Base-by-base conservation (phyloP, 192 early-diverging fungal genomes). In the Backusella tuberculispora region DNA sequence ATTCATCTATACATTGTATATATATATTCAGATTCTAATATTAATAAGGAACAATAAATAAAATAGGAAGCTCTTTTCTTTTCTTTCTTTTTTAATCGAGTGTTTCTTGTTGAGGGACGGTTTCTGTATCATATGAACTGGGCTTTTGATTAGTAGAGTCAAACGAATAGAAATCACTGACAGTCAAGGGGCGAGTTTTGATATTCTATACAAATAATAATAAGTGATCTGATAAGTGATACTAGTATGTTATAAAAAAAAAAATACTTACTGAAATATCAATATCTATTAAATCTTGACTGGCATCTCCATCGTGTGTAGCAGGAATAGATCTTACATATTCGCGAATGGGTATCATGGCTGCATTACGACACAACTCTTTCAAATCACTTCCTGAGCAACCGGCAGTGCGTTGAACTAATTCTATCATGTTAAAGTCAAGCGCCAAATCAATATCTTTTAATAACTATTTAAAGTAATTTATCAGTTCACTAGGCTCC, bases 381-480 rank as follows among this genome's bases (percentile, higher is more conserved):
- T 99, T 99, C 79, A 99, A 83, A 73, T 99, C 98, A 74, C 93
- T 95, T 64, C 96, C 95, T 19, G 95, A 95, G 77, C 89, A 93
- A 40, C 95, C 94, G 19, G 85, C 88, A 6, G 98, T 99, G 38
- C 83, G 79, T 15, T 77, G 47, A 1, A 95, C 93, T 14, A 99
- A 83, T 56, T 87, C 81, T 3, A 85, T 78, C 70, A 92, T 68
- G 53, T 92, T 88, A 75, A 96, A 92, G n/a, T 84, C 84, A 14
- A 81, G 74, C 4, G 90, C 91, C 14, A 98, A 75, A n/a, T 90
- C 84, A 56, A 88, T 89, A 69, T 86, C 77, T 19, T 87, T 82
- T 46, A 99, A 83, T 80, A 99, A 89, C 93, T 95, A 78, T 37
- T 14, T 40, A 47, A 26, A 71, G 38, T 29, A n/a, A 60, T 21